Base-by-base conservation (phyloP, 129 eudicot genomes). In the Tagetes patula region DNA sequence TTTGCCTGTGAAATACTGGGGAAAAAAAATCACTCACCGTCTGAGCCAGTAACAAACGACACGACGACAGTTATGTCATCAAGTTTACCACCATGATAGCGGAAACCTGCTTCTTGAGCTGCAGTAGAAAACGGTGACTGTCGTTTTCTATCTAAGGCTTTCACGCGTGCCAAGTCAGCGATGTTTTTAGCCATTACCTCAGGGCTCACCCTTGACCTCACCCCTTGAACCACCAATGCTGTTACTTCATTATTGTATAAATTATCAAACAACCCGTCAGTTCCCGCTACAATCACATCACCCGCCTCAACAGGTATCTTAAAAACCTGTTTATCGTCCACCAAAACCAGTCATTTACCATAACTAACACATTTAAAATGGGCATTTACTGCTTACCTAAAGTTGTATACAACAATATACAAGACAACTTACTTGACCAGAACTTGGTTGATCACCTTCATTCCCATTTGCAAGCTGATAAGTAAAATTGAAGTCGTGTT, bases 221-320 rank as follows among this genome's bases (percentile, higher is more conserved):
- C 72, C n/a, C 87, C 96, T 68, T 87, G 82, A 41, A 66, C 96
- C 50, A 92, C 96, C 72, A 89, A 54, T 0, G 87, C 68, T 2
- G 83, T 78, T 31, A 94, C 76, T 76, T 94, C 98, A 13, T 80
- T 86, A 40, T 80, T 79, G 9, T 78, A 94, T 50, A 94, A 75
- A 60, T 94, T 90, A 80, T 94, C 98, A 27, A 90, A 94, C 65
- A 94, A 73, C 1, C 98, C 98, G 82, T 94, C 98, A 1, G 96
- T 94, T 27, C 97, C 98, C 9, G 96, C 91, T 49, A 94, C 96
- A 3, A 94, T 70, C 13, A 94, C 91, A 76, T 94, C 98, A 47
- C 98, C 98, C 8, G 83, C 79, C 66, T 45, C 76, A 67, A 94
- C 96, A 5, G 90, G 82, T 50, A 94, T 69, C 49, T 74, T 81